These are phyloP conservation scores for Fistulifera pelliculosa DNA, from an alignment of 108 stramenopile genomes.

Conservation along the genomic window DNA sequence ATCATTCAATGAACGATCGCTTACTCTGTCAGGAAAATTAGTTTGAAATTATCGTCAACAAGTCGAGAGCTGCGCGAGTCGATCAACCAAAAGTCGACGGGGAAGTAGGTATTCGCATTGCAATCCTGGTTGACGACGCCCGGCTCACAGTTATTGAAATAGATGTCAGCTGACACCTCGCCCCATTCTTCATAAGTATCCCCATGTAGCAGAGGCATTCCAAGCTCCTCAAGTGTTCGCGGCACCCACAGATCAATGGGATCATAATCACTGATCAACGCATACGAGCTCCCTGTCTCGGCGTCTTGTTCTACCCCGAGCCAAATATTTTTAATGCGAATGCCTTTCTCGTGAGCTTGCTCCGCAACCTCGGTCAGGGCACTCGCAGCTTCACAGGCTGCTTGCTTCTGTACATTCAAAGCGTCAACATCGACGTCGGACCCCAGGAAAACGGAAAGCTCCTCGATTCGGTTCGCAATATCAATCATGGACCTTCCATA, in stretches of 20 bases:
- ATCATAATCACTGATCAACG: background rate
- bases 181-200: background rate
- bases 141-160: background rate
- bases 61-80: constrained; percentile 4
- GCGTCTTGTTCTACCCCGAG: background rate
- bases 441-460: background rate
- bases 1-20: background rate
- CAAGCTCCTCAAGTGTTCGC: constrained; percentile 7
- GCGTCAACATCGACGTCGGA: background rate
- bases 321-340: background rate
- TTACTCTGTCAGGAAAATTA: constrained; percentile 5
- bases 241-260: constrained; percentile 6
- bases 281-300: background rate
- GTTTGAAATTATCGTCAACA: background rate
- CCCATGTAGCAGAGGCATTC: constrained; percentile 7
- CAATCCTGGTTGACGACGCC: background rate
- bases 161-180: background rate
- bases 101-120: constrained; percentile 5
- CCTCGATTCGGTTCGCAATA: constrained; percentile 5
- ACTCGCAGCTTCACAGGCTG: constrained; percentile 5
- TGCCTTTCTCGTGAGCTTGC: constrained; percentile 2
- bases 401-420: constrained; percentile 1
- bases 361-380: background rate
- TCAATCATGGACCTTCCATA: constrained; percentile 8
- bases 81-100: constrained; percentile 12